phyloP scores from a whole-genome alignment of 1,284 basidiomycete genomes.

The Rhodotorula sp. region DNA sequence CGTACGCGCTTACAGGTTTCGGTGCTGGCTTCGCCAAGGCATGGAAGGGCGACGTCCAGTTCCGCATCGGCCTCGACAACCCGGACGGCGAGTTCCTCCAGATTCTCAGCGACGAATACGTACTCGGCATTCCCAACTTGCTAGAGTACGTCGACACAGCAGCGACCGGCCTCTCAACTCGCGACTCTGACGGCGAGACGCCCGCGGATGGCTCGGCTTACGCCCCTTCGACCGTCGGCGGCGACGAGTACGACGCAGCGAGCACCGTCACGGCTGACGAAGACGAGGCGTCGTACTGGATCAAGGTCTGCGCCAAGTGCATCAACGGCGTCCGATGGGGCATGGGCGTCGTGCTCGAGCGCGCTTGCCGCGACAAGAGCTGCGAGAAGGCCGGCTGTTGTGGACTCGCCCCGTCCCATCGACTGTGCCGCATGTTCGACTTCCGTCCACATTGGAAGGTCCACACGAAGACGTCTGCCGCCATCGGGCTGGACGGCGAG shows the following conservation, averaged over 20 bases:
- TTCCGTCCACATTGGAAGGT: conserved; percentile 83
- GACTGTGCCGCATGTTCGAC: conserved; percentile 74
- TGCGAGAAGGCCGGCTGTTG: conserved; percentile 61
- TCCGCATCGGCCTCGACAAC: conserved; percentile 73
- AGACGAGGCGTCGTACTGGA: conserved; percentile 32
- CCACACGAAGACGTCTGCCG: conserved; percentile 59
- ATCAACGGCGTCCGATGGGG: conserved; percentile 88
- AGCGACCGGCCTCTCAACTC: conserved; percentile 48
- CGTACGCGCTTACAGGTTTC: conserved; percentile 67
- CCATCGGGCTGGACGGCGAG: conserved; percentile 50
- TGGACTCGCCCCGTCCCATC: conserved; percentile 62
- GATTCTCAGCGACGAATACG: conserved; percentile 73
- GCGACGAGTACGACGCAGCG: conserved; percentile 4
- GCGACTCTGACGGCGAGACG: neutral
- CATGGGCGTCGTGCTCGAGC: conserved; percentile 77
- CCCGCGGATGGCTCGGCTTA: conserved; percentile 5
- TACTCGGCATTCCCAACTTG: conserved; percentile 71
- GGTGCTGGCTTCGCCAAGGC: conserved; percentile 88
- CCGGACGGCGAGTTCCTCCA: conserved; percentile 77
- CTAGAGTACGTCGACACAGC: conserved; percentile 53
- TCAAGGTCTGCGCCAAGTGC: conserved; percentile 73
- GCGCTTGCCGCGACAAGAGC: conserved; percentile 69
- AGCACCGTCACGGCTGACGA: conserved; percentile 3
- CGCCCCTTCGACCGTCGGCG: conserved; percentile 2
- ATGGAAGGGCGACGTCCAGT: conserved; percentile 73